Evolutionary conservation across 306 rosid genomes (phyloP).

Genomic region (Quillaja saponaria): DNA sequence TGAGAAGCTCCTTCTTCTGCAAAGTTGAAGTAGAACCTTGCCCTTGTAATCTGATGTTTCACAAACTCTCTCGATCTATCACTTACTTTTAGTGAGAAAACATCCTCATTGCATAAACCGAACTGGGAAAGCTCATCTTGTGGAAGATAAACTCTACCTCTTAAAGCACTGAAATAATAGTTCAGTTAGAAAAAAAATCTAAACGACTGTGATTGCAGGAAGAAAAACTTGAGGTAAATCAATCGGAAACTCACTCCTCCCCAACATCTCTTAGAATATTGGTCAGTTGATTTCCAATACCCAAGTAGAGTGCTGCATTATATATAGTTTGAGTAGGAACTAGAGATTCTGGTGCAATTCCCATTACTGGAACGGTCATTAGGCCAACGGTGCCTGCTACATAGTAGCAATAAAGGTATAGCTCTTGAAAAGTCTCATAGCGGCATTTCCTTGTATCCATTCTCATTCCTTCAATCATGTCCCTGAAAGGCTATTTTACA

Average conservation of each 20-base stretch:
- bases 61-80: constrained; percentile 74
- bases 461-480: constrained; percentile 92
- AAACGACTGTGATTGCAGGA: not conserved
- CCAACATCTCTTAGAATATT: constrained; percentile 95
- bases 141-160: constrained; percentile 92
- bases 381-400: constrained; percentile 95
- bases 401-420: constrained; percentile 82
- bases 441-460: constrained; percentile 71
- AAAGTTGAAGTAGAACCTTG: constrained; percentile 68
- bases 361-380: constrained; percentile 90
- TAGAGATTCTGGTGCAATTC: constrained; percentile 65
- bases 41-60: constrained; percentile 81
- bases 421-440: constrained; percentile 67
- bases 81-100: constrained; percentile 60
- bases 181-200: not conserved
- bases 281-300: constrained; percentile 83
- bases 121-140: constrained; percentile 89
- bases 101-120: constrained; percentile 60
- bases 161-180: constrained; percentile 52
- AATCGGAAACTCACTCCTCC: constrained; percentile 66
- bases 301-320: constrained; percentile 69
- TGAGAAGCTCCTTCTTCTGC: constrained; percentile 89
- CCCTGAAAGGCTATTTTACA: constrained; percentile 61
- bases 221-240: not conserved
- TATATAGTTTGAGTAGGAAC: constrained; percentile 56